A percentile compares a stretch with the other conserved stretches of the same genome.
Evolutionary conservation across 176 grass and related monocot species (phyloP).

Genomic region (Miscanthus lutarioriparius): DNA sequence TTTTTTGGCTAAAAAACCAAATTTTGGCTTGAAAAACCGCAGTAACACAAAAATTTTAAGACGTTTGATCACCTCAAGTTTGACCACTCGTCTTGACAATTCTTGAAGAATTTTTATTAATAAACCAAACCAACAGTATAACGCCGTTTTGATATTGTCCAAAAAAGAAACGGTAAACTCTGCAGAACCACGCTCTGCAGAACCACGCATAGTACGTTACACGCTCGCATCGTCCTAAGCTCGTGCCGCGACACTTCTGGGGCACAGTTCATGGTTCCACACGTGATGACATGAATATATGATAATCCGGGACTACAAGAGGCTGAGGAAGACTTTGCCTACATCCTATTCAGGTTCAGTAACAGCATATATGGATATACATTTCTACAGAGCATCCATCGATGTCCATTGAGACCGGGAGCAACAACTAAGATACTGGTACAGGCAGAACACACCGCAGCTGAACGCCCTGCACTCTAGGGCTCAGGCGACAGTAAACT

Average conservation of each 20-base stretch:
- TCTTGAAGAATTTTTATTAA: too few relatives aligned
- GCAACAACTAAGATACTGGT: constrained; percentile 4
- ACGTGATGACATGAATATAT: not conserved
- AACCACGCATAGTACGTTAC: not conserved
- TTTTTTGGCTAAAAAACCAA: too few relatives aligned
- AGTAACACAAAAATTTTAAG: too few relatives aligned
- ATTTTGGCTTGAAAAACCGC: too few relatives aligned
- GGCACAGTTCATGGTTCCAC: not conserved
- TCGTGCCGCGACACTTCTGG: not conserved
- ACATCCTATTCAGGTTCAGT: constrained; percentile 24
- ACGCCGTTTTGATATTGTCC: too few relatives aligned
- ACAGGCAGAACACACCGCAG: not conserved
- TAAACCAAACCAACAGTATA: too few relatives aligned
- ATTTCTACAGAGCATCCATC: constrained; percentile 36
- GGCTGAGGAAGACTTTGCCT: not conserved
- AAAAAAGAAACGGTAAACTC: not conserved
- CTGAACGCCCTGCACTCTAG: not conserved
- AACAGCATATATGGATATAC: constrained; percentile 23
- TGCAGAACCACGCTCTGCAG: not conserved
- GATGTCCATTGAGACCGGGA: not conserved
- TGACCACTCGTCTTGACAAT: too few relatives aligned
- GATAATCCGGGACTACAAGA: not conserved
- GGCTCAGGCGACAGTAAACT: not conserved
- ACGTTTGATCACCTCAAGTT: too few relatives aligned
- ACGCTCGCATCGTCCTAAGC: not conserved